Evolutionary conservation across 2,329 filamentous ascomycete genomes (phyloP).

Genomic region (Torrubiella hemipterigena): DNA sequence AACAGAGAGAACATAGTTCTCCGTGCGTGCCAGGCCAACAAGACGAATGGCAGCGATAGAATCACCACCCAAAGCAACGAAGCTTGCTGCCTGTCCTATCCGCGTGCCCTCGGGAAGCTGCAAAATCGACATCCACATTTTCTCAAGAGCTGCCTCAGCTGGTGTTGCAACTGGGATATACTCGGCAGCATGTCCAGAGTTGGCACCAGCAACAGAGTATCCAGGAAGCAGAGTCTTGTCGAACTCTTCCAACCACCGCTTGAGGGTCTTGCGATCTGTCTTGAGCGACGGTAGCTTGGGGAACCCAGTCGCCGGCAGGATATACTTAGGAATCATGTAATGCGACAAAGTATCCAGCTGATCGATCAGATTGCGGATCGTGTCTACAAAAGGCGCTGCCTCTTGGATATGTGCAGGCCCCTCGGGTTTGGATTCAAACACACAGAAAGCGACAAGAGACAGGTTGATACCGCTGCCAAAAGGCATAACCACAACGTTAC

Average conservation of each 20-base stretch:
- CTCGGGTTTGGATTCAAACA: too few relatives aligned
- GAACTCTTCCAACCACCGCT: background rate
- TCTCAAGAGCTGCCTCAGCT: background rate
- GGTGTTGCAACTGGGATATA: background rate
- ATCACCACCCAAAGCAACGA: slow-evolving; percentile 24
- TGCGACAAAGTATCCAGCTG: slow-evolving; percentile 9
- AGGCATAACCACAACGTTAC: too few relatives aligned
- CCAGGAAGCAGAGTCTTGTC: slow-evolving; percentile 1
- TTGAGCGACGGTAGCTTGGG: slow-evolving; percentile 15
- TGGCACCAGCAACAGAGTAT: background rate
- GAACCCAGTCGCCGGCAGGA: slow-evolving; percentile 11
- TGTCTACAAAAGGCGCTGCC: too few relatives aligned
- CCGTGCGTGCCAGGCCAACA: slow-evolving; percentile 21
- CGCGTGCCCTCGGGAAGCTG: slow-evolving; percentile 2
- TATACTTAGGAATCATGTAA: slow-evolving; percentile 16
- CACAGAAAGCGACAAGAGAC: too few relatives aligned
- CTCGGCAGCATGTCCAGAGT: slow-evolving; percentile 1
- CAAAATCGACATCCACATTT: background rate
- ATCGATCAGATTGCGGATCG: too few relatives aligned
- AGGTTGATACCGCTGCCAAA: too few relatives aligned
- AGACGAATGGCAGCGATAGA: slow-evolving; percentile 30
- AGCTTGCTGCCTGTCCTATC: slow-evolving; percentile 15
- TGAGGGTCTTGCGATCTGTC: slow-evolving; percentile 13
- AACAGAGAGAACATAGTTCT: slow-evolving; percentile 12
- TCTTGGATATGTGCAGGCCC: too few relatives aligned